These are phyloP conservation scores for Vanrija sp. DNA, from an alignment of 1,284 basidiomycete species.

Conservation along the genomic window DNA sequence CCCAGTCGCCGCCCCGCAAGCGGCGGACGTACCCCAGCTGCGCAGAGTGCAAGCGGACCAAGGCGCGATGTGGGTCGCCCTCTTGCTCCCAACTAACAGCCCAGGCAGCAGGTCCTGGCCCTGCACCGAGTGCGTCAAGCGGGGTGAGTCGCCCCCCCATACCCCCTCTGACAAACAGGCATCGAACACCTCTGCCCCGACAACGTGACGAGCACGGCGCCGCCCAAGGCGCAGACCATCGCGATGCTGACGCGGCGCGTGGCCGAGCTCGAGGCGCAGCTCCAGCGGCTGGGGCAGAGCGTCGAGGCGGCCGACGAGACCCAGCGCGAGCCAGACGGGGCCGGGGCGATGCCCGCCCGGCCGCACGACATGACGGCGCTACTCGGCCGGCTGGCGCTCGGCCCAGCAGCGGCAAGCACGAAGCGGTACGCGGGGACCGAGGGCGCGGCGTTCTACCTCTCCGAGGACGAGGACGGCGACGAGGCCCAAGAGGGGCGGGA, in stretches of 20 bases:
- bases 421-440: slow-evolving; percentile 16
- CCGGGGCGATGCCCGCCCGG: not conserved
- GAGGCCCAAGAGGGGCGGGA: slow-evolving; percentile 5
- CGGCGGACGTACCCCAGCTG: slow-evolving; percentile 16
- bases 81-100: not conserved
- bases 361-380: slow-evolving; percentile 17
- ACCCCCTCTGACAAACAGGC: slow-evolving; percentile 4
- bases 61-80: slow-evolving; percentile 15
- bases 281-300: slow-evolving; percentile 8
- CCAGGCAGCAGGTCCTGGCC: slow-evolving; percentile 15
- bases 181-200: slow-evolving; percentile 16
- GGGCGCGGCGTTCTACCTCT: slow-evolving; percentile 18
- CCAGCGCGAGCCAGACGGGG: not conserved
- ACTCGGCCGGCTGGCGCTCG: slow-evolving; percentile 15
- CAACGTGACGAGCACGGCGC: slow-evolving; percentile 10
- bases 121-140: slow-evolving; percentile 18
- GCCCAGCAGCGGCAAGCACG: slow-evolving; percentile 2
- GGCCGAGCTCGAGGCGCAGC: slow-evolving; percentile 11
- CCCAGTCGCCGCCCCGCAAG: too few relatives aligned
- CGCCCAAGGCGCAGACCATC: slow-evolving; percentile 17
- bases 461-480: slow-evolving; percentile 2
- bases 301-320: not conserved
- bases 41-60: slow-evolving; percentile 18
- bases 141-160: slow-evolving; percentile 7
- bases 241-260: slow-evolving; percentile 13